Evolutionary conservation across 768 basidiomycete species (phyloP).

Genomic region (Phylloporus arenicola): DNA sequence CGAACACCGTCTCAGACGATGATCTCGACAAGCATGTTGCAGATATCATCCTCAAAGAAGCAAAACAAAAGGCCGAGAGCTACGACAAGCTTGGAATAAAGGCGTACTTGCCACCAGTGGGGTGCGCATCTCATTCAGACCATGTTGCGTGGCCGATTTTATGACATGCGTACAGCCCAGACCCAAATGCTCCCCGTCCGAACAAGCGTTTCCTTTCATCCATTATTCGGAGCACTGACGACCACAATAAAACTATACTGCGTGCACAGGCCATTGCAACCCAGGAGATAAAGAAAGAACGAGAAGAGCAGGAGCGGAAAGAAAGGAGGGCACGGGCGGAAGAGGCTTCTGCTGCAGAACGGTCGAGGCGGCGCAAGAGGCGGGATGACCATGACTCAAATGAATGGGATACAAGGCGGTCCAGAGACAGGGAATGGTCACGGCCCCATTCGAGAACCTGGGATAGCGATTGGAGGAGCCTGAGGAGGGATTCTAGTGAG

Average conservation of each 20-base stretch:
- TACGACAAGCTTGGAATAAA: constrained; percentile 74
- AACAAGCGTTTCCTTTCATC: constrained; percentile 80
- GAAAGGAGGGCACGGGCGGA: constrained; percentile 65
- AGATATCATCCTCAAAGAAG: constrained; percentile 86
- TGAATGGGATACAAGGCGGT: constrained; percentile 35
- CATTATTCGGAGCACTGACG: constrained; percentile 91
- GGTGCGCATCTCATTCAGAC: constrained; percentile 34
- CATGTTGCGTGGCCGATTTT: not conserved
- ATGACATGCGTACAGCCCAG: constrained; percentile 39
- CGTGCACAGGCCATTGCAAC: constrained; percentile 68
- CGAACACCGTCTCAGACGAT: constrained; percentile 60
- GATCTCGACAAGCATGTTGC: constrained; percentile 92
- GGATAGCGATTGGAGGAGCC: constrained; percentile 43
- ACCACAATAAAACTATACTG: constrained; percentile 86
- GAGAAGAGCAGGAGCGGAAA: constrained; percentile 58
- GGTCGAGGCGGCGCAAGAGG: constrained; percentile 37
- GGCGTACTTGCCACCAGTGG: constrained; percentile 64
- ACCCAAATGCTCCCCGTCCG: constrained; percentile 69
- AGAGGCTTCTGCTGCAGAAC: constrained; percentile 70
- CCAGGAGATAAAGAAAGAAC: constrained; percentile 63
- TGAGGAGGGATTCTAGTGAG: constrained; percentile 40
- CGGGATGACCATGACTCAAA: constrained; percentile 26
- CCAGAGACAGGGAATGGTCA: constrained; percentile 35
- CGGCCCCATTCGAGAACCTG: constrained; percentile 41
- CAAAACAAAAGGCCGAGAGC: constrained; percentile 81